phyloP scores from a whole-genome alignment of 208 protist species.

The Kentomonas sorsogonicus region DNA sequence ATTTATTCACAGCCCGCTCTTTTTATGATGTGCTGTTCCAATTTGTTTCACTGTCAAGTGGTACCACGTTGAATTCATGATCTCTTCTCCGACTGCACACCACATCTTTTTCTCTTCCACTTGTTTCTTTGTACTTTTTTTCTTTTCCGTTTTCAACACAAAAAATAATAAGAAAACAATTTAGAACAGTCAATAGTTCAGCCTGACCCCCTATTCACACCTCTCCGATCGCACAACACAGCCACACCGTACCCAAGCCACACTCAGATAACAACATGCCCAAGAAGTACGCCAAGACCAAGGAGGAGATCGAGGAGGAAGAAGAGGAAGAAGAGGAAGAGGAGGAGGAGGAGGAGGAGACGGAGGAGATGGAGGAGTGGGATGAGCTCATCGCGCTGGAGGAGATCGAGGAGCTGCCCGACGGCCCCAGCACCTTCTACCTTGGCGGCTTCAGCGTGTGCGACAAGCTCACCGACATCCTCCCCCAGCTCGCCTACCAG shows the following conservation, averaged over 20 bases:
- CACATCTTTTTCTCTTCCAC: slow-evolving; percentile 1
- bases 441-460: slow-evolving; percentile 72
- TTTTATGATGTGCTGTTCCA: slow-evolving; percentile 9
- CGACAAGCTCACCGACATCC: slow-evolving; percentile 38
- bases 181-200: no score
- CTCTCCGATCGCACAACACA: no score
- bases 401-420: slow-evolving; percentile 42
- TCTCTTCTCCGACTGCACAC: not conserved
- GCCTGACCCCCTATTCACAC: no score
- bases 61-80: slow-evolving; percentile 1
- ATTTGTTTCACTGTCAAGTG: no score
- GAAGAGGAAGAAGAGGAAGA: slow-evolving; percentile 73
- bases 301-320: slow-evolving; percentile 32
- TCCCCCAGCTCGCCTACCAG: slow-evolving; percentile 42
- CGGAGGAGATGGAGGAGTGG: slow-evolving; percentile 72
- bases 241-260: no score
- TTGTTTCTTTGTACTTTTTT: not conserved
- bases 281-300: slow-evolving; percentile 26
- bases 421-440: slow-evolving; percentile 74
- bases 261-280: no score
- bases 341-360: slow-evolving; percentile 68
- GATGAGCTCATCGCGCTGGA: slow-evolving; percentile 47
- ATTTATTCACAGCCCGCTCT: not conserved
- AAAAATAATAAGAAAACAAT: not conserved
- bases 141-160: not conserved